Conservation (phyloP, 352 stramenopile species). For the Globisporangium iwayamae region DNA sequence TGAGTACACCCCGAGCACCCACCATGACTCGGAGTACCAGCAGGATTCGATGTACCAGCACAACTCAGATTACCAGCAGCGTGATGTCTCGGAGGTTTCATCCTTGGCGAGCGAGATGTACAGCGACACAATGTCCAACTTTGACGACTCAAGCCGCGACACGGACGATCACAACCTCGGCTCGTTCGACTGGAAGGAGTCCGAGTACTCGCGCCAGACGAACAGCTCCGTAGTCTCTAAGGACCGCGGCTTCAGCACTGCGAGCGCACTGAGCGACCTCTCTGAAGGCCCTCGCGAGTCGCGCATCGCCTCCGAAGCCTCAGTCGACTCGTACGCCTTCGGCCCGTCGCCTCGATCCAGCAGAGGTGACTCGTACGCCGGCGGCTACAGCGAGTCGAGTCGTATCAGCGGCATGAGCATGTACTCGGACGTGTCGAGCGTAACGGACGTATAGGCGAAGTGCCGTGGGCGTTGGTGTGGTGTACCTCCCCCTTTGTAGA, state of each 20-base stretch:
- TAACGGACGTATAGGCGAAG: neutral
- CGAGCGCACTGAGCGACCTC: conserved; percentile 37
- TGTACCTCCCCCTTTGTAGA: neutral
- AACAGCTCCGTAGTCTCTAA: conserved; percentile 25
- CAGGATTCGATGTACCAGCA: neutral
- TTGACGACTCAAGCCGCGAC: conserved; percentile 40
- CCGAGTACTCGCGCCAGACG: conserved; percentile 27
- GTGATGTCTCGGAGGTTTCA: conserved; percentile 44
- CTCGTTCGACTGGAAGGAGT: conserved; percentile 45
- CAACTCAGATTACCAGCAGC: conserved; percentile 11
- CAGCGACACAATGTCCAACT: conserved; percentile 49
- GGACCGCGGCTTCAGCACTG: conserved; percentile 38
- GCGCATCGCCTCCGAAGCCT: conserved; percentile 58
- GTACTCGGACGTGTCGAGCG: conserved; percentile 22
- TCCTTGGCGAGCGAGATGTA: conserved; percentile 40
- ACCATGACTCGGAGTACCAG: conserved; percentile 16
- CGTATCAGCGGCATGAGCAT: conserved; percentile 61
- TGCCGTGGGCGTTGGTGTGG: neutral
- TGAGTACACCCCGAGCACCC: conserved; percentile 10
- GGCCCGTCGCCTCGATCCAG: conserved; percentile 47
- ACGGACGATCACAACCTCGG: conserved; percentile 40
- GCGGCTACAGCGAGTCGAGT: conserved; percentile 44
- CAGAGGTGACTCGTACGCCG: conserved; percentile 64
- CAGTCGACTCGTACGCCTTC: conserved; percentile 73
- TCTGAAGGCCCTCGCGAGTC: conserved; percentile 39